Evolutionary conservation across 768 basidiomycete genomes (phyloP).

Genomic region (Kondoa subrosea): DNA sequence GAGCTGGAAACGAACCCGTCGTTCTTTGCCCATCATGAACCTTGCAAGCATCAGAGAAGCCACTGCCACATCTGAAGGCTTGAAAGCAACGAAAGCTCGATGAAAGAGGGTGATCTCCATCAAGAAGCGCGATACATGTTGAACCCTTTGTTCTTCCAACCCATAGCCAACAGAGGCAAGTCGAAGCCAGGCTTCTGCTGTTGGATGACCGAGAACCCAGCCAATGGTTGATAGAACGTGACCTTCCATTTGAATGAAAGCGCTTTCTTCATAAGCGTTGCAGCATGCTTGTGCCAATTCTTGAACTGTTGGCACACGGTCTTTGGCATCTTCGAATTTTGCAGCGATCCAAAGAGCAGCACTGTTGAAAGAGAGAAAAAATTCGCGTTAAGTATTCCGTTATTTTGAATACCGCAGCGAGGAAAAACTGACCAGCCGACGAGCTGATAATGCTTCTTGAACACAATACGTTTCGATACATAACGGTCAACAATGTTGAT

Average conservation of each 20-base stretch:
- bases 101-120: constrained; percentile 99
- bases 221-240: constrained; percentile 91
- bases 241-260: constrained; percentile 98
- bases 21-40: constrained; percentile 44
- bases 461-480: constrained; percentile 93
- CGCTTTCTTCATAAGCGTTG: constrained; percentile 88
- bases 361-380: background rate
- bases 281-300: constrained; percentile 90
- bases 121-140: constrained; percentile 88
- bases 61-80: constrained; percentile 72
- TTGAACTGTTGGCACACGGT: constrained; percentile 86
- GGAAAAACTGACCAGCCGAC: constrained; percentile 51
- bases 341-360: constrained; percentile 98
- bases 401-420: background rate
- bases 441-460: constrained; percentile 97
- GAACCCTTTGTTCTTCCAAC: constrained; percentile 72
- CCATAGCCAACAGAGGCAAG: constrained; percentile 39
- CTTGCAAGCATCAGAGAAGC: constrained; percentile 77
- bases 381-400: background rate
- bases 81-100: constrained; percentile 75
- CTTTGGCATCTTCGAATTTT: constrained; percentile 98
- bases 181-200: constrained; percentile 93
- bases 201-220: constrained; percentile 92
- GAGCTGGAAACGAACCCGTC: constrained; percentile 15
- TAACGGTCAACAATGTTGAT: constrained; percentile 99